Percentiles rank a stretch among this genome's conserved stretches.
Conservation (phyloP, 305 asterid genomes). For the Solanum hybrid region DNA sequence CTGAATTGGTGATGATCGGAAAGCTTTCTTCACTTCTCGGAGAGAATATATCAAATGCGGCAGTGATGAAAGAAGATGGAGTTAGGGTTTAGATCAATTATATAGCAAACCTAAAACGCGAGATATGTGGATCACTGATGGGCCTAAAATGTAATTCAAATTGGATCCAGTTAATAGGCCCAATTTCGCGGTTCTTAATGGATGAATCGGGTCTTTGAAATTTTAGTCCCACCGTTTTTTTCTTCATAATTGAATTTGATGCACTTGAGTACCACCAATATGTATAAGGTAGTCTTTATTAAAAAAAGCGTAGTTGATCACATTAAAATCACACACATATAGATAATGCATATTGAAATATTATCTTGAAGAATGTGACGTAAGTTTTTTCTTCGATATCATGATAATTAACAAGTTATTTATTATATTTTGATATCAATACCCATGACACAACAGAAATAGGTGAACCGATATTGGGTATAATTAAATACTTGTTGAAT, state of each 20-base stretch:
- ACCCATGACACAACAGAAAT: background rate
- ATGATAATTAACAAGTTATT: no score
- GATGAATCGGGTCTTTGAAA: background rate
- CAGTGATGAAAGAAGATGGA: background rate
- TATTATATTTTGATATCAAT: background rate
- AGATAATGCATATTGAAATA: background rate
- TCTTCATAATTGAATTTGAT: background rate
- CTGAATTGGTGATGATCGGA: background rate
- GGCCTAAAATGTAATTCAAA: background rate
- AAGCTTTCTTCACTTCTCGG: background rate
- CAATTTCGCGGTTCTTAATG: background rate
- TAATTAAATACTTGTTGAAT: background rate
- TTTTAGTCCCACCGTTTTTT: background rate
- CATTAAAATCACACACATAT: background rate
- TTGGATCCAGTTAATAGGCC: background rate
- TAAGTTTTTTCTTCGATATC: background rate
- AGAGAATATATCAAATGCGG: background rate
- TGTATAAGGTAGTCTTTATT: background rate
- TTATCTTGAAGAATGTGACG: background rate
- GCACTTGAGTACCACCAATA: background rate
- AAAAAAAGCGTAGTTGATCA: background rate
- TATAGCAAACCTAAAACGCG: conserved; percentile 15
- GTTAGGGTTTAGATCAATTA: background rate
- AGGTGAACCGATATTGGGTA: background rate
- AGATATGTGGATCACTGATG: background rate